A percentile compares a stretch with the other conserved stretches of the same genome.
Evolutionary conservation across 306 rosid genomes (phyloP).

Genomic region (Urtica urens): DNA sequence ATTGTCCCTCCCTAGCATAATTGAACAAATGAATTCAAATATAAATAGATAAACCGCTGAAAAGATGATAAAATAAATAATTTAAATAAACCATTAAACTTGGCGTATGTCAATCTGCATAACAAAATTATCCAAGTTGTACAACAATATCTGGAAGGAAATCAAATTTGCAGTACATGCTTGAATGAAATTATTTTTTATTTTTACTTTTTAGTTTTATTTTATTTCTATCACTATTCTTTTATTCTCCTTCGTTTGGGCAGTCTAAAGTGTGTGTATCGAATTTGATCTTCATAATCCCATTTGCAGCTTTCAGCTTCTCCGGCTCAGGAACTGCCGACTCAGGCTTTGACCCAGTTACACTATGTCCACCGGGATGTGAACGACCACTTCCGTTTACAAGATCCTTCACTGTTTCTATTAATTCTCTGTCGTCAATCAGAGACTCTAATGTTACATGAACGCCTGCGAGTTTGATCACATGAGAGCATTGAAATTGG

Average conservation of each 20-base stretch:
- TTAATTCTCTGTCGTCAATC: constrained; percentile 55
- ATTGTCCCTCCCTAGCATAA: too few relatives aligned
- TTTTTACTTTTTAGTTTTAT: neutral
- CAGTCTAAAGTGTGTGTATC: too few relatives aligned
- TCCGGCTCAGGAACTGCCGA: constrained; percentile 17
- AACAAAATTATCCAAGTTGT: too few relatives aligned
- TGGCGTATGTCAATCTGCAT: too few relatives aligned
- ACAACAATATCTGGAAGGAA: too few relatives aligned
- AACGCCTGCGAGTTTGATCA: constrained; percentile 40
- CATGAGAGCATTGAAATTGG: neutral
- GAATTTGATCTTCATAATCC: constrained; percentile 23
- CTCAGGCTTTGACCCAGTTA: constrained; percentile 12
- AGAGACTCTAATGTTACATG: constrained; percentile 77
- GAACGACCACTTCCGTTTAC: constrained; percentile 62
- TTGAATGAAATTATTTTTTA: too few relatives aligned
- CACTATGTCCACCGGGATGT: constrained; percentile 35
- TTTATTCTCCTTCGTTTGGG: neutral
- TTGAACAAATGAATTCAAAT: too few relatives aligned
- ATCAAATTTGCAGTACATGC: too few relatives aligned
- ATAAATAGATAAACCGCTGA: too few relatives aligned
- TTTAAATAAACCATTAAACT: too few relatives aligned
- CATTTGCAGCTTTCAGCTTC: constrained; percentile 20
- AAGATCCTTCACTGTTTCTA: constrained; percentile 46
- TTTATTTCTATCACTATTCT: neutral
- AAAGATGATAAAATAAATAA: too few relatives aligned